Evolutionary conservation across 202 grass and related monocot species (phyloP), one percentile per base, ranked within the genome.

Genomic region (Sporobolus alterniflorus): DNA sequence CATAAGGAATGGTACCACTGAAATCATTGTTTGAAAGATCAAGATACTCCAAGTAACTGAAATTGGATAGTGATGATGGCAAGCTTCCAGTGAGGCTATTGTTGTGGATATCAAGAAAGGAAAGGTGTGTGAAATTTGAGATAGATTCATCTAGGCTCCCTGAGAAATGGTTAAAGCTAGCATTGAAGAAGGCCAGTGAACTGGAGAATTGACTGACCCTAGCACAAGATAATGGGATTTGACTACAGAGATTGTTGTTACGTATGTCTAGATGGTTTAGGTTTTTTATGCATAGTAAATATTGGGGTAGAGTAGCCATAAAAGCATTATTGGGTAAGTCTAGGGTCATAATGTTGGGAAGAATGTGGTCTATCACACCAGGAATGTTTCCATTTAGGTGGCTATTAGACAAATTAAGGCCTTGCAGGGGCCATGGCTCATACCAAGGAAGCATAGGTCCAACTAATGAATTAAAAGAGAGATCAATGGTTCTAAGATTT

Each of bases 51-150:
- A 92, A 67, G 75, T 79, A 90, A 66, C 66, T 67, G 8, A 90
- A 69, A 75, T 87, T 66, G 52, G 79, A 71, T 29, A 97, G 61
- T 74, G 80, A 80, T 65, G 76, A 28, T 29, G 94, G 94, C 62
- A 97, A 92, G 18, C 64, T 84, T 74, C 94, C 91, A 2, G 52
- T 74, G 56, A 97, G 88, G 73, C 80, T 91, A 78, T 94, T 97
- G 70, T 71, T 81, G 60, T 94, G 94, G 73, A 97, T 83, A 85
- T 97, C 94, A 67, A 97, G 87, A 81, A 75, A 91, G 8, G 91
- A 65, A 15, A 97, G 29, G 33, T 87, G 77, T 61, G 77, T 89
- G 54, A 97, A 91, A 39, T 94, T 97, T 59, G 89, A 94, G 52
- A 97, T 72, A 32, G 88, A 94, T n/a, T 67, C 86, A 24, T 79